Evolutionary conservation across 306 rosid species (phyloP), one percentile per base, ranked within the genome.

Genomic region (Cucurbita ficifolia): DNA sequence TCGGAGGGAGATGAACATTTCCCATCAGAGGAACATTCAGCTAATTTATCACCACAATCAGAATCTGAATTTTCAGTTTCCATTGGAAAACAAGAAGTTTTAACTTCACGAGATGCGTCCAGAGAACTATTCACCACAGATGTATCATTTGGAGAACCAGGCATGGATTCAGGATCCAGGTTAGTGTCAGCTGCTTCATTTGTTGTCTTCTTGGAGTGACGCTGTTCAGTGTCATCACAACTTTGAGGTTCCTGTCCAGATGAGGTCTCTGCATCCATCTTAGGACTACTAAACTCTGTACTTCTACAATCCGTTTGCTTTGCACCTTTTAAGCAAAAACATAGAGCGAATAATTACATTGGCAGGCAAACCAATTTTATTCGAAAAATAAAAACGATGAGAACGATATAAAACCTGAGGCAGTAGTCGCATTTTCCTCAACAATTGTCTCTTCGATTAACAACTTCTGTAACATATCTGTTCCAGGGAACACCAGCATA

Each of bases 401-500:
- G 1, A 55, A 58, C 39, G 39, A 50, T 6, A 55, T 67, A 58
- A 61, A 35, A 86, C 90, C 85, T 78, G 81, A 24, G 45, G 73
- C 53, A 43, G 77, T 60, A 76, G 79, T 71, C 65, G 50, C n/a
- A 67, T 84, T 81, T 35, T 84, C 86, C 62, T 86, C 88, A 24
- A 71, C 70, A 68, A 75, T 80, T 64, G 75, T 88, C 83, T 82
- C 85, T 60, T 76, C 83, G 72, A 71, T 78, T 19, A 94, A 75
- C 79, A 85, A 70, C 89, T 95, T 95, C 84, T 91, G 92, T 77
- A 91, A 84, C 99, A 95, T 87, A 86, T 89, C 96, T 79, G 89
- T 91, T 59, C 99, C 99, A 61, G 97, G 99, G 89, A 94, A 94
- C 72, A 89, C 95, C 80, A 94, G 73, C 92, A 92, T 90, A 82